Evolutionary conservation across 441 rosid species (phyloP).

Genomic region (Geranium incanum): DNA sequence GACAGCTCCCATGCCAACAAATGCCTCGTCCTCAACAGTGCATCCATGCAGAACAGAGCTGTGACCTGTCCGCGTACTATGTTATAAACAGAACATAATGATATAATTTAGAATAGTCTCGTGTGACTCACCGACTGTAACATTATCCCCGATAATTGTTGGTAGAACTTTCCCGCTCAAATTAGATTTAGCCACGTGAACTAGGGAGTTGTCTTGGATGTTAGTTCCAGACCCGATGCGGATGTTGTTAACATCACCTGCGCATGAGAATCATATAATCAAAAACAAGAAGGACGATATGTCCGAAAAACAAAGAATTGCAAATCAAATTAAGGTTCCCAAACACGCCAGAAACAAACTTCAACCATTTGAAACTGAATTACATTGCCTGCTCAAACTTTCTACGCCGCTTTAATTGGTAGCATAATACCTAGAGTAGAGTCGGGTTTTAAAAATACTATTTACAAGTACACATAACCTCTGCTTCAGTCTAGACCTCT

Average conservation of each 20-base stretch:
- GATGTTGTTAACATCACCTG: constrained; percentile 81
- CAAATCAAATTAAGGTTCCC: neutral
- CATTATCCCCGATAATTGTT: constrained; percentile 78
- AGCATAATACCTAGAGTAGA: too few species aligned
- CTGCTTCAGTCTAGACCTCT: too few species aligned
- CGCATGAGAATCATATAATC: constrained; percentile 12
- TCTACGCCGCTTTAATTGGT: too few species aligned
- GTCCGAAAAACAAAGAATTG: too few species aligned
- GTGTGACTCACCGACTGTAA: constrained; percentile 63
- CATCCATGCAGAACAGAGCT: constrained; percentile 95
- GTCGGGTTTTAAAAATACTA: neutral
- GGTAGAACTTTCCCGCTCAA: constrained; percentile 86
- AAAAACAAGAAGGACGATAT: neutral
- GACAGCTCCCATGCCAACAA: constrained; percentile 88
- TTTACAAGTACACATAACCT: neutral
- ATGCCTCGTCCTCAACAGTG: constrained; percentile 81
- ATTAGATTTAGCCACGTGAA: constrained; percentile 48
- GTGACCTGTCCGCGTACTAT: constrained; percentile 55
- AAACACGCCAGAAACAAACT: neutral
- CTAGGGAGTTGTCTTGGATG: constrained; percentile 67
- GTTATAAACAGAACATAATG: neutral
- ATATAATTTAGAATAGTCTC: constrained; percentile 3
- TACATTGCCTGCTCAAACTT: too few species aligned
- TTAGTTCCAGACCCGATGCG: constrained; percentile 81
- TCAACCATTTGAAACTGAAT: too few species aligned